Evolutionary conservation across 441 rosid species (phyloP), one percentile per base, ranked within the genome.

Genomic region (Breynia disticha): DNA sequence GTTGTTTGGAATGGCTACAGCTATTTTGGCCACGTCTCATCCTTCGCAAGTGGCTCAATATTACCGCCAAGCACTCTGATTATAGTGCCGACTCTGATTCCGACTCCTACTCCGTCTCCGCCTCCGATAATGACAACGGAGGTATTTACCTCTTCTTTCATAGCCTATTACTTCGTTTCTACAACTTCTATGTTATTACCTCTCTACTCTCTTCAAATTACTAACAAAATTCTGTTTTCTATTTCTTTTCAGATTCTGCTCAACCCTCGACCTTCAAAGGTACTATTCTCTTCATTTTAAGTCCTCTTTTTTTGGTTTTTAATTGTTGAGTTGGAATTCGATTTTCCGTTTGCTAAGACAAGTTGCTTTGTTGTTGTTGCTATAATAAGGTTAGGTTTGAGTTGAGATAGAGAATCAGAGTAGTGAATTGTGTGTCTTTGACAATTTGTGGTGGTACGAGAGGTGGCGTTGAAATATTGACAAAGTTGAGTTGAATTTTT

Each of bases 41-140:
- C 52, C 46, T 91, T 76, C 84, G 96, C 54, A 87, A 86, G 69
- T 84, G 76, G 94, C 75, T 91, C 49, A 86, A 88, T 70, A 80
- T 91, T 70, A 62, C 62, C 50, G 49, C 75, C 56, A 74, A 54
- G 58, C 87, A 72, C 46, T 82, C 90, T 59, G 90, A 91, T 67
- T 91, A 72, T 72, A 80, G 94, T 38, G 94, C 95, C 11, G 98
- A 91, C 67, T 48, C 85, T 6, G 91, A 83, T 20, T 56, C 67
- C 22, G 61, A 47, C 16, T 32, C 1, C 13, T 61, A 9, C 46
- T 15, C 39, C 12, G 78, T 71, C 0, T 75, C 71, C 17, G 69
- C 14, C 49, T 45, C 45, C n/a, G 78, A 73, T 0, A 74, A 70
- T 16, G 52, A 48, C 19, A n/a, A n/a, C n/a, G n/a, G n/a, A n/a